Conservation (phyloP, 345 rosid species). For the Litchi chinensis region DNA sequence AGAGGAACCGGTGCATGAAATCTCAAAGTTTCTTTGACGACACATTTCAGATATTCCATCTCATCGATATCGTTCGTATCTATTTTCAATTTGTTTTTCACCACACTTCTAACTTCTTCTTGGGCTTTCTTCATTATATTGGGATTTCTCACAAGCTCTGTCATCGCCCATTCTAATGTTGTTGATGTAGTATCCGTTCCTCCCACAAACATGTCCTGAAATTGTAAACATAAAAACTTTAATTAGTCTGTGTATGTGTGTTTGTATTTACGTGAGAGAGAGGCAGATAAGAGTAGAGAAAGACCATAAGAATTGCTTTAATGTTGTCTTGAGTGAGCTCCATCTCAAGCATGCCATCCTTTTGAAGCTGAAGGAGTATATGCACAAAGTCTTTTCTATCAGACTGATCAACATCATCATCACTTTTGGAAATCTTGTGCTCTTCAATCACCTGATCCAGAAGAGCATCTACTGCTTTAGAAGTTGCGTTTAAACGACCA, state of each 20-base stretch:
- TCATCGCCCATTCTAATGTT: conserved; percentile 11
- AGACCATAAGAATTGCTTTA: background rate
- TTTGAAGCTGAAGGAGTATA: background rate
- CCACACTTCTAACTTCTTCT: conserved; percentile 16
- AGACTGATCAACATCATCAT: background rate
- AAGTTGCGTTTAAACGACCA: background rate
- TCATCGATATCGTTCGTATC: background rate
- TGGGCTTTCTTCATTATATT: conserved; percentile 5
- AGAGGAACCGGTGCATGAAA: conserved; percentile 5
- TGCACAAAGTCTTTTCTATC: background rate
- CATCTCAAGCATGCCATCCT: background rate
- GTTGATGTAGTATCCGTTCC: conserved; percentile 1
- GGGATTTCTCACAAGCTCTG: conserved; percentile 6
- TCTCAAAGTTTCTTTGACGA: conserved; percentile 12
- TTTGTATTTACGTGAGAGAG: background rate
- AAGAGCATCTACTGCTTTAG: background rate
- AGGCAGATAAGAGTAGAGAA: background rate
- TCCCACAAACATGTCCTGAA: conserved; percentile 12
- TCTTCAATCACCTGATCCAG: conserved; percentile 1
- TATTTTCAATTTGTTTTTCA: background rate
- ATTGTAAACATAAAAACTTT: background rate
- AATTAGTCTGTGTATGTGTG: background rate
- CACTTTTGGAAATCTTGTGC: background rate
- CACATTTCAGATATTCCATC: conserved; percentile 1
- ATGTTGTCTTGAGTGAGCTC: background rate